Base-by-base conservation (phyloP, 164 flowering plant genomes). In the Nymphaea colorata region DNA sequence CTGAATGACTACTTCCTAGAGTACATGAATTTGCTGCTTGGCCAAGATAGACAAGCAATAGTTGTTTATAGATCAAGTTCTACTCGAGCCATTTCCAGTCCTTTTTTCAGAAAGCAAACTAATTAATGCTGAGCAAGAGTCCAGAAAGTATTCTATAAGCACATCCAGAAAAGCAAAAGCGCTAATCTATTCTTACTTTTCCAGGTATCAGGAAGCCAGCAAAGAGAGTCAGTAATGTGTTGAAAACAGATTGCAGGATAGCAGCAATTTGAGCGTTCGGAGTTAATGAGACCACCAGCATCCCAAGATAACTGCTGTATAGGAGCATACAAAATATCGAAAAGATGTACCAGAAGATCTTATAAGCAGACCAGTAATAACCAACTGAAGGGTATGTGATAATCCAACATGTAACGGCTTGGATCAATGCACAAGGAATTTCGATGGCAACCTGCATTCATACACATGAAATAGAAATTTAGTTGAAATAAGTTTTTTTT, bases 181-280 rank as follows among this genome's bases (percentile, higher is more conserved):
- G 1, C 36, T 0, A 25, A 25, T 25, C 36, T 25, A 1, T 25
- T 25, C 63, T 81, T 78, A 81, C 87, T 61, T 79, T 81, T 69
- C 76, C 78, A 42, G 87, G 83, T 66, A 81, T 68, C 25, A 81
- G 71, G 76, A 76, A 83, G 6, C 84, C 86, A 16, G 86, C 73
- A 71, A 81, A 83, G 57, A 83, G 79, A 69, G 69, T 83, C 66
- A 76, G 44, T 45, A 83, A 64, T 62, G 82, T 75, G 74, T 79
- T 81, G 67, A 41, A 67, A n/a, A 76, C 76, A 47, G 72, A 42
- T 67, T 80, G 68, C 59, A 73, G 36, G 43, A 80, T 71, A n/a
- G 82, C 53, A 69, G 85, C 83, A 36, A 77, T 66, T 69, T 76
- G 78, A 59, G 70, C 61, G 66, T 67, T 79, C 65, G 78, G 67